Base-by-base conservation (phyloP, 306 rosid genomes). In the Dryas alaskensis region DNA sequence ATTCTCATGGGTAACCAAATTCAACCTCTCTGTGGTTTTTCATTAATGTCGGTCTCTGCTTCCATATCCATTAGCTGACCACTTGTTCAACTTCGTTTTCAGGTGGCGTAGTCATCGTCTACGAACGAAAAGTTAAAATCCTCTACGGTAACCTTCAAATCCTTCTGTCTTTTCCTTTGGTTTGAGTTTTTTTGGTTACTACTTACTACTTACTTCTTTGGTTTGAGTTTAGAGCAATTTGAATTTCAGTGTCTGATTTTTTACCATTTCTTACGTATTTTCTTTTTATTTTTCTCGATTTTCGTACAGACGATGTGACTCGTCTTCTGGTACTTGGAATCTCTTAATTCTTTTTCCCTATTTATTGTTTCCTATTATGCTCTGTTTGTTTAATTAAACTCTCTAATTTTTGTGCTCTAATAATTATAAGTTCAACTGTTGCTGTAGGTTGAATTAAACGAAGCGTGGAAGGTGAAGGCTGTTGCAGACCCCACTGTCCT, bases 101-200 rank as follows among this genome's bases (percentile, higher is more conserved):
- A 94, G 97, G 96, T 52, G 98, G 98, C 19, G 96, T 92, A 5
- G 98, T 89, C 67, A 90, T 94, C 62, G 98, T 94, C 59, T 91
- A 85, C 52, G 95, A 94, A 76, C 86, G 94, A 42, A 94, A 91
- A 88, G 98, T 94, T 66, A 94, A 91, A 77, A 84, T 89, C 55
- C 89, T 89, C 8, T 81, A 82, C 46, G 93, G 98, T 92, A 83
- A 52, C 11, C 49, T 65, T 43, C 59, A 4, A 52, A 31, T 50
- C 54, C n/a, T 22, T 40, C 9, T 57, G 47, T 60, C 27, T 10
- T 9, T n/a, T 19, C 22, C 22, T 22, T 22, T 22, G 22, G 22
- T 22, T 22, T 22, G 22, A 22, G 22, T 31, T 31, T 31, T 31
- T 2, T 31, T 31, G 37, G 37, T 31, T 31, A 31, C 22, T 22